Conservation (phyloP, 1,284 basidiomycete species). For the Boletus calvinii region DNA sequence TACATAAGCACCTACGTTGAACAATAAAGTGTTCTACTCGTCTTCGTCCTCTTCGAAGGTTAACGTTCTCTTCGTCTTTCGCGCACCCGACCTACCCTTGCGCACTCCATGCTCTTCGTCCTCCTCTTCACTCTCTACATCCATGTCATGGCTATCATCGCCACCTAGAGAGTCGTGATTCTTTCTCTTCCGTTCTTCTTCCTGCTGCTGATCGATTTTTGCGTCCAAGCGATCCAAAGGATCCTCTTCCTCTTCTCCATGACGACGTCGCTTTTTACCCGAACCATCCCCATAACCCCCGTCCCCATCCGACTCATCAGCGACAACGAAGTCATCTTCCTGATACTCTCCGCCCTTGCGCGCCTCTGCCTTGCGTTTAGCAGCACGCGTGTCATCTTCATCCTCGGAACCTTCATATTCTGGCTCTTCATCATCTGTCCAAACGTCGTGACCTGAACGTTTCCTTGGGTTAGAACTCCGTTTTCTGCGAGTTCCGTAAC, state of each 20-base stretch:
- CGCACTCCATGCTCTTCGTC: slow-evolving; percentile 64
- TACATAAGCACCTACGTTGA: slow-evolving; percentile 2
- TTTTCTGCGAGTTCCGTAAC: slow-evolving; percentile 44
- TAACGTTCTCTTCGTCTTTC: slow-evolving; percentile 53
- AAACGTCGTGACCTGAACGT: slow-evolving; percentile 46
- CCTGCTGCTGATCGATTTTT: slow-evolving; percentile 50
- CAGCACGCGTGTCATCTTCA: slow-evolving; percentile 43
- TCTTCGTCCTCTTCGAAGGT: slow-evolving; percentile 62
- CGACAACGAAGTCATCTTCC: slow-evolving; percentile 80
- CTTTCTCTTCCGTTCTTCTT: slow-evolving; percentile 42
- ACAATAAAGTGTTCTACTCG: slow-evolving; percentile 17
- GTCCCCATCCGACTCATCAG: slow-evolving; percentile 71
- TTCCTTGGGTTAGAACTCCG: slow-evolving; percentile 50
- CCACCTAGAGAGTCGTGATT: slow-evolving; percentile 26
- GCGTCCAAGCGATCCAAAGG: slow-evolving; percentile 69
- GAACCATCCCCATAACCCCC: slow-evolving; percentile 38
- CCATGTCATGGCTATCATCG: slow-evolving; percentile 54
- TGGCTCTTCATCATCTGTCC: slow-evolving; percentile 64
- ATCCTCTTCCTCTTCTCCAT: slow-evolving; percentile 51
- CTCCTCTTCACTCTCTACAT: slow-evolving; percentile 74
- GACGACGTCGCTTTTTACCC: slow-evolving; percentile 40
- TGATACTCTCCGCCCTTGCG: slow-evolving; percentile 64
- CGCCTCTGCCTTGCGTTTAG: slow-evolving; percentile 41
- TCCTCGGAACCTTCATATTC: slow-evolving; percentile 51
- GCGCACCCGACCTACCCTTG: slow-evolving; percentile 44